Evolutionary conservation across 768 basidiomycete species (phyloP), one percentile per base, ranked within the genome.

Genomic region (Kwoniella europaea): DNA sequence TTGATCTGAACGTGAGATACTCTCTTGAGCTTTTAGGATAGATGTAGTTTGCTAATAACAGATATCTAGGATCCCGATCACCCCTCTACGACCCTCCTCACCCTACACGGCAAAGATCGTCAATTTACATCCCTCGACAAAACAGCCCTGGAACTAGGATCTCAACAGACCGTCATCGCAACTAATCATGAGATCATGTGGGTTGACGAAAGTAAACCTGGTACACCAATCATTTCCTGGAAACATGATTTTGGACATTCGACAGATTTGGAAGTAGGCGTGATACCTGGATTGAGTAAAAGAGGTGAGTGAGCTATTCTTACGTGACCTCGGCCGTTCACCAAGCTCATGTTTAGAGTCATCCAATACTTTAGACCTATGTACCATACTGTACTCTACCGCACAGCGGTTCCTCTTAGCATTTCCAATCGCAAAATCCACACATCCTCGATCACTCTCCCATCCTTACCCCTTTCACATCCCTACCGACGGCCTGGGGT

Each of bases 131-230:
- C 74, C 5, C 27, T 77, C 16, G 78, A 79, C 12, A 72, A 73
- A 57, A 74, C 74, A 1, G 72, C 76, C 12, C 13, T 41, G 13
- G 29, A 50, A 12, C 65, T 76, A 0, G 44, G 58, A 13, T 64
- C 71, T 5, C 56, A 53, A 6, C 66, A 71, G 20, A 74, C 73
- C 0, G 68, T 68, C 42, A 18, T 73, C 0, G 65, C 54, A 5
- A 80, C 79, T 13, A 76, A 67, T 46, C 53, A 68, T 16, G 76
- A 80, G 43, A 53, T 78, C 2, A 35, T 80, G 5, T 80, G 76
- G 79, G 22, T 80, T 16, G 76, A 80, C 46, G 75, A 77, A 22
- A 22, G 29, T 9, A 24, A 43, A 10, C 54, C 67, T 2, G 73
- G 68, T 3, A 15, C 43, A 24, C 71, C 73, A 1, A 57, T 59